Percentiles rank a stretch among this genome's conserved stretches.
These are phyloP conservation scores for Pyrenochaeta sp. DNA, from an alignment of 2,329 filamentous ascomycete species.

Conservation along the genomic window DNA sequence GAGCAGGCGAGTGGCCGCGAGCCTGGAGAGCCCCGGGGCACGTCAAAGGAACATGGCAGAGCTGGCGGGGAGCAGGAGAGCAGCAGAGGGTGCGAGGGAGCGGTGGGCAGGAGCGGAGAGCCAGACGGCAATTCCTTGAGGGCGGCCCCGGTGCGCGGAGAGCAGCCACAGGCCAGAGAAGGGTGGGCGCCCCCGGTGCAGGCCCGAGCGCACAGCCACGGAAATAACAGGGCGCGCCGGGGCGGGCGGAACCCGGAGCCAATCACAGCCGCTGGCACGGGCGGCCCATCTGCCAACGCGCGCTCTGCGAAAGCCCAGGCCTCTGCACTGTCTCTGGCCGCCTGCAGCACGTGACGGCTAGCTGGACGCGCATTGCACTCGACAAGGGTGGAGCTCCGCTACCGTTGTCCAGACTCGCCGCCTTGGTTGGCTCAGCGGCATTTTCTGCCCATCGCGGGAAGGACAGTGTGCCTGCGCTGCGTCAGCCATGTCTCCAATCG, in stretches of 20 bases:
- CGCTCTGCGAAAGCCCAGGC: not conserved
- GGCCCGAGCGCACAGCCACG: constrained; percentile 13
- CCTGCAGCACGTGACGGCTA: constrained; percentile 17
- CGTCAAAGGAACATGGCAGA: constrained; percentile 1
- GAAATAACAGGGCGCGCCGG: constrained; percentile 15
- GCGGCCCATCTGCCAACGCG: not conserved
- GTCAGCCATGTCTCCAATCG: no score
- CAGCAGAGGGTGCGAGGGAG: constrained; percentile 10
- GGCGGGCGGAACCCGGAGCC: constrained; percentile 24
- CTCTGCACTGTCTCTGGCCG: not conserved
- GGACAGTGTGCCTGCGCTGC: no score
- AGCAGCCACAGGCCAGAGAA: constrained; percentile 14
- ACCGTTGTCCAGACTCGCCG: no score
- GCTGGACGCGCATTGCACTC: no score
- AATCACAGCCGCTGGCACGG: constrained; percentile 17
- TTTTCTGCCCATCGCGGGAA: no score
- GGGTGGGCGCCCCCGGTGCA: constrained; percentile 1
- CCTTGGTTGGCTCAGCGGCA: no score
- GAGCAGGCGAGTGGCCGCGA: constrained; percentile 5
- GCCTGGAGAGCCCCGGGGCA: constrained; percentile 16
- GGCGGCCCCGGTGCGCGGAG: constrained; percentile 6
- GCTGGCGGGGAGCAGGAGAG: not conserved
- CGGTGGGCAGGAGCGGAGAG: constrained; percentile 3
- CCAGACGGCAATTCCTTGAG: constrained; percentile 5
- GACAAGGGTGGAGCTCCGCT: no score